Base-by-base conservation (phyloP, 148 eudicot genomes). In the Gaultheria prostrata region DNA sequence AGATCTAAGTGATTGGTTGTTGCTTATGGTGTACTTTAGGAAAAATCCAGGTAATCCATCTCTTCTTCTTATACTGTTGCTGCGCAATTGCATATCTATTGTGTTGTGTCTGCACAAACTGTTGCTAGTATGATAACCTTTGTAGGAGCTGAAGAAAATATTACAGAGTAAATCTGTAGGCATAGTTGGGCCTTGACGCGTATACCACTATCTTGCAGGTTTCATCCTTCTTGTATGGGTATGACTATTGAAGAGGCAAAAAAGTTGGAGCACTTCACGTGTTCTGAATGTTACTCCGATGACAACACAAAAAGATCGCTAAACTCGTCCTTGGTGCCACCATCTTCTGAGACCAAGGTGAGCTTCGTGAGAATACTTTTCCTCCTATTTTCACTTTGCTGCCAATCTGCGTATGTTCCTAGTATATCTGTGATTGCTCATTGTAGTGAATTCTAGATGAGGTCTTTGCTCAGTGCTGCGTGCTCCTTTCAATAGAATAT, bases 171-270 rank as follows among this genome's bases (percentile, higher is more conserved):
- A 72, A 72, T 72, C 30, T 35, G 48, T 46, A 15, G 74, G 74
- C 46, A 17, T 80, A 8, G 71, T 4, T 81, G 76, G 83, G 21
- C 39, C 56, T 13, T 78, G 9, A 48, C n/a, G 11, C 14, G 18
- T 63, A 1, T 46, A 84, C 46, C 79, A 57, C 61, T 80, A 39
- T 76, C 53, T 86, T 85, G 86, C 87, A 96, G 99, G 99, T 96
- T 93, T 80, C 99, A 96, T 91, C 99, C 98, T 63, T 82, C 90
- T 80, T 94, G 99, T 84, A 93, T 96, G 98, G 95, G 94, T 46
- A 94, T 96, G 94, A 90, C 92, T 33, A 94, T 93, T 82, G 99
- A 96, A 85, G 95, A 96, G 86, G 99, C 99, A 30, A 96, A 96
- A 85, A 92, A 89, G 83, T 78, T 93, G 87, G 99, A 94, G 70